A percentile compares a stretch with the other conserved stretches of the same genome.
Evolutionary conservation across 495 filamentous ascomycete genomes (phyloP).

Genomic region (Penicillium pancosmium): DNA sequence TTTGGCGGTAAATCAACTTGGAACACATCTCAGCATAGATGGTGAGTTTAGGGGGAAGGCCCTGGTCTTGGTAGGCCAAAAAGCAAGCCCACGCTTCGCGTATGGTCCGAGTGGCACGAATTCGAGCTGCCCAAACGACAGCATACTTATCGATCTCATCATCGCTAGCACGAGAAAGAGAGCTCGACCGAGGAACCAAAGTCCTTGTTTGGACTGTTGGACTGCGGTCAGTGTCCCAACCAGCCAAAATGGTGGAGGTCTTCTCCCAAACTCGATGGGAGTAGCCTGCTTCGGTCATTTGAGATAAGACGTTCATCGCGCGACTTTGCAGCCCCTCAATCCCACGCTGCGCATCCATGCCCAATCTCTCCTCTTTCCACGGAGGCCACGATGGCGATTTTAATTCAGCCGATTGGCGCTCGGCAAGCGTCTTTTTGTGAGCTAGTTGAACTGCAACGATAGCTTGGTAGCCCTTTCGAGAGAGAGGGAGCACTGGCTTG

Average conservation of each 20-base stretch:
- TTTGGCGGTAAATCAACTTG: slow-evolving; percentile 54
- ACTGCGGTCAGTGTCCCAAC: slow-evolving; percentile 69
- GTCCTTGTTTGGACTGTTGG: slow-evolving; percentile 70
- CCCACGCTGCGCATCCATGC: slow-evolving; percentile 58
- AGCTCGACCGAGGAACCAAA: slow-evolving; percentile 29
- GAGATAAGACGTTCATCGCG: slow-evolving; percentile 56
- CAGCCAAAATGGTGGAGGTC: slow-evolving; percentile 57
- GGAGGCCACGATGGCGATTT: slow-evolving; percentile 71
- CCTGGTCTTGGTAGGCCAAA: slow-evolving; percentile 51
- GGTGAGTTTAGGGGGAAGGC: slow-evolving; percentile 31
- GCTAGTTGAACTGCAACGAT: slow-evolving; percentile 62
- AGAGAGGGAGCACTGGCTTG: slow-evolving; percentile 58
- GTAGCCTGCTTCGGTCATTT: slow-evolving; percentile 70
- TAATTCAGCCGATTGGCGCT: slow-evolving; percentile 59
- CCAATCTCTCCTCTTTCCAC: slow-evolving; percentile 65
- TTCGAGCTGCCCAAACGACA: slow-evolving; percentile 60
- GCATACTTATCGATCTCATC: slow-evolving; percentile 19
- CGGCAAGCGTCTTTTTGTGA: slow-evolving; percentile 61
- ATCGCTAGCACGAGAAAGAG: slow-evolving; percentile 20
- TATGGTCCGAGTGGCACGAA: slow-evolving; percentile 66
- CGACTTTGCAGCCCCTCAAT: slow-evolving; percentile 60
- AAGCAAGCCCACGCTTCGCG: slow-evolving; percentile 77
- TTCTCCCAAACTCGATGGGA: slow-evolving; percentile 56
- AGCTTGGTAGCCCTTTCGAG: slow-evolving; percentile 64
- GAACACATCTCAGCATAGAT: slow-evolving; percentile 64